Conservation (phyloP, 1,284 basidiomycete genomes). For the Gomphus bonarii region DNA sequence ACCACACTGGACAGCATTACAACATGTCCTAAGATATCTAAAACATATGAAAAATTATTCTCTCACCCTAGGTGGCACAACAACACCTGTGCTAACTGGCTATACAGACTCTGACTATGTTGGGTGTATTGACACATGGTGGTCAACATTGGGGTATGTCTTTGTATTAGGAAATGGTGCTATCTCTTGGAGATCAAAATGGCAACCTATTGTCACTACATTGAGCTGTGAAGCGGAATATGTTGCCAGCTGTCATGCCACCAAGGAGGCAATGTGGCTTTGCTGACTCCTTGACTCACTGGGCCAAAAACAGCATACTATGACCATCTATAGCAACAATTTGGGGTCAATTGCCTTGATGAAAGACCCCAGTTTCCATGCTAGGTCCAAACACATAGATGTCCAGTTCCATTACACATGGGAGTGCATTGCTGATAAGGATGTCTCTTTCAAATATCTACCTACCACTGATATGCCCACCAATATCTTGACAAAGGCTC, state of each 20-base stretch:
- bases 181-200: constrained; percentile 28
- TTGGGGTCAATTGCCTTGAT: constrained; percentile 24
- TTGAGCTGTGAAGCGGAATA: constrained; percentile 18
- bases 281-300: constrained; percentile 19
- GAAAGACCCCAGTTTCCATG: constrained; percentile 22
- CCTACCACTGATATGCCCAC: not conserved
- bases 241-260: constrained; percentile 22
- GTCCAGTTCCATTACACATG: constrained; percentile 28
- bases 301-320: constrained; percentile 12
- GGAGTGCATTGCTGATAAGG: not conserved
- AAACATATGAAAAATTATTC: constrained; percentile 14
- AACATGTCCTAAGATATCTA: constrained; percentile 23
- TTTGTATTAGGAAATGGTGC: constrained; percentile 21
- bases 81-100: constrained; percentile 8
- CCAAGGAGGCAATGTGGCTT: constrained; percentile 27
- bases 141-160: constrained; percentile 23
- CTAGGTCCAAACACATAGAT: constrained; percentile 30
- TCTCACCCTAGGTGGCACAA: not conserved
- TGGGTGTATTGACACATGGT: constrained; percentile 15
- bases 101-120: constrained; percentile 24
- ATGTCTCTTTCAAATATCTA: not conserved
- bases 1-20: constrained; percentile 18
- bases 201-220: constrained; percentile 19
- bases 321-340: constrained; percentile 24
- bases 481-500: not conserved